Evolutionary conservation across 2,329 filamentous ascomycete species (phyloP).

Genomic region (Exophiala alcalophila): DNA sequence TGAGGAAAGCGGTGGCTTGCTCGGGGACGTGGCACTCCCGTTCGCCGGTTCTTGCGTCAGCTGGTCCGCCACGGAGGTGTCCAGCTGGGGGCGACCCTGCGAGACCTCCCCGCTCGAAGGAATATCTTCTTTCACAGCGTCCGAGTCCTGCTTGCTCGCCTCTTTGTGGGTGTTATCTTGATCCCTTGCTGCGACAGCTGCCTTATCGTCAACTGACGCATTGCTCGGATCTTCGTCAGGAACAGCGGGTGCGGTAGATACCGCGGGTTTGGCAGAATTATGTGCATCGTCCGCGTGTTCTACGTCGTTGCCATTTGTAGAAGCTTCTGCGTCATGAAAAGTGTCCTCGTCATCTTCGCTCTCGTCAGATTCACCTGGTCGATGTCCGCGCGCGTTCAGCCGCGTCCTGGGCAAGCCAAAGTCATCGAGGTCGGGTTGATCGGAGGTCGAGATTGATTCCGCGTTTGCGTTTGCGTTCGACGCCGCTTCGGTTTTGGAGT

Average conservation of each 20-base stretch:
- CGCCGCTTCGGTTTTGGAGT: neutral
- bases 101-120: too few relatives aligned
- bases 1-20: constrained; percentile 10
- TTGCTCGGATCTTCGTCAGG: too few relatives aligned
- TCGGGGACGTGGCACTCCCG: constrained; percentile 1
- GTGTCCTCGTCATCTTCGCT: constrained; percentile 40
- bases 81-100: too few relatives aligned
- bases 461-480: too few relatives aligned
- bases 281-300: too few relatives aligned
- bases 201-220: too few relatives aligned
- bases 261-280: too few relatives aligned
- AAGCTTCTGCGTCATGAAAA: constrained; percentile 39
- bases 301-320: constrained; percentile 21
- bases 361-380: constrained; percentile 29
- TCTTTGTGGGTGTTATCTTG: too few relatives aligned
- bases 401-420: constrained; percentile 64
- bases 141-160: neutral
- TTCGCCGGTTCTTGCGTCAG: constrained; percentile 20
- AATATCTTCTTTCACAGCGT: neutral
- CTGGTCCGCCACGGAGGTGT: constrained; percentile 20
- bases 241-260: too few relatives aligned
- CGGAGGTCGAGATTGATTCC: too few relatives aligned
- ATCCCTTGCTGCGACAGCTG: too few relatives aligned
- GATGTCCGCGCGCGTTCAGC: constrained; percentile 7
- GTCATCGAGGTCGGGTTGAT: constrained; percentile 59